These are phyloP conservation scores for Casaregolazyma suthepensis DNA, from an alignment of 1,139 yeast species.

Conservation along the genomic window DNA sequence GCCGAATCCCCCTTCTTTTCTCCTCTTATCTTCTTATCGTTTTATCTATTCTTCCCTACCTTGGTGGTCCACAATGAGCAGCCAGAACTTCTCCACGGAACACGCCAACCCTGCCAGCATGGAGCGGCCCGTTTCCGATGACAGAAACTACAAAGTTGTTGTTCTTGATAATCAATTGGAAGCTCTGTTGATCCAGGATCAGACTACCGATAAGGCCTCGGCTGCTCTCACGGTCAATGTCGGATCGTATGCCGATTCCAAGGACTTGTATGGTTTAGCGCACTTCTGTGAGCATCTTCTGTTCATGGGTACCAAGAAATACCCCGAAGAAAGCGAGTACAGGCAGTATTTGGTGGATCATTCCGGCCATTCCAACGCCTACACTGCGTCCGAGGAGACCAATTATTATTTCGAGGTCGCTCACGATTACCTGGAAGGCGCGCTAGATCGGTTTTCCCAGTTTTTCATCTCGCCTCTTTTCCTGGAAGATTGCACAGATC, in stretches of 20 bases:
- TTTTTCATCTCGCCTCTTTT: slow-evolving; percentile 85
- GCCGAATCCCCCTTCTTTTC: background rate
- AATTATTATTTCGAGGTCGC: slow-evolving; percentile 86
- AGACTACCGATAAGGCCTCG: slow-evolving; percentile 83
- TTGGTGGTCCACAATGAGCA: background rate
- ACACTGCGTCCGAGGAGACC: slow-evolving; percentile 83
- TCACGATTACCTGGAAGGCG: slow-evolving; percentile 72
- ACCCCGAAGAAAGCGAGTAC: slow-evolving; percentile 88
- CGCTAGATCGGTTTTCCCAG: slow-evolving; percentile 87
- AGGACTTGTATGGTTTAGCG: slow-evolving; percentile 75
- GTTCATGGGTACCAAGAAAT: slow-evolving; percentile 95
- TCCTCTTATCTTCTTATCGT: background rate
- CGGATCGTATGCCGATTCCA: slow-evolving; percentile 81
- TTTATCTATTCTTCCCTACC: background rate
- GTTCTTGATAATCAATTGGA: slow-evolving; percentile 61
- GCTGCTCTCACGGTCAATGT: slow-evolving; percentile 91
- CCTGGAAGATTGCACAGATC: slow-evolving; percentile 71
- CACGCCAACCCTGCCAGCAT: slow-evolving; percentile 10
- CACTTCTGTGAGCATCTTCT: slow-evolving; percentile 94
- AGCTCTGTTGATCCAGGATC: slow-evolving; percentile 75
- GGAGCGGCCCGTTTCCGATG: slow-evolving; percentile 45
- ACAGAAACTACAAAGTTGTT: slow-evolving; percentile 65
- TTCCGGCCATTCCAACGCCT: slow-evolving; percentile 69
- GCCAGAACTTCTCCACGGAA: background rate
- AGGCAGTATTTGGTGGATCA: slow-evolving; percentile 68